These are phyloP conservation scores for Russula sp. DNA, from an alignment of 768 basidiomycete species.

Conservation along the genomic window DNA sequence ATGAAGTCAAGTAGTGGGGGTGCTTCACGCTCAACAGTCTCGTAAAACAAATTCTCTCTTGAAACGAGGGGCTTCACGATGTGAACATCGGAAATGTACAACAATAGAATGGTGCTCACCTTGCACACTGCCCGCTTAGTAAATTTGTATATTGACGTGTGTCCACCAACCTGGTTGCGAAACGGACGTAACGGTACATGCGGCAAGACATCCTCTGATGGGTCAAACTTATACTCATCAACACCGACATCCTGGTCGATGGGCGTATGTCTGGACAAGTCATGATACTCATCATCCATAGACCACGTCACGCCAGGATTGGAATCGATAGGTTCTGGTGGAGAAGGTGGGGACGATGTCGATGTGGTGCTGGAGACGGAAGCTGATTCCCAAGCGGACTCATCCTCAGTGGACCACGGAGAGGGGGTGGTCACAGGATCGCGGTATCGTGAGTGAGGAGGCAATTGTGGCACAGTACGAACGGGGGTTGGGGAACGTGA, in stretches of 20 bases:
- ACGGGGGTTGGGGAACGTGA: conserved; percentile 44
- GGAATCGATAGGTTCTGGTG: conserved; percentile 37
- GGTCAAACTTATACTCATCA: conserved; percentile 40
- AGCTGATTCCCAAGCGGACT: conserved; percentile 72
- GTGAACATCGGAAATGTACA: conserved; percentile 5
- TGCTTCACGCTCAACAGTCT: conserved; percentile 90
- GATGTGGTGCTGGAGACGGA: conserved; percentile 62
- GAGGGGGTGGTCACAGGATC: conserved; percentile 42
- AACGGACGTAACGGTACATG: conserved; percentile 94
- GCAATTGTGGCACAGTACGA: conserved; percentile 35
- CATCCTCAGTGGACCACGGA: conserved; percentile 75
- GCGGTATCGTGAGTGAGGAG: conserved; percentile 26
- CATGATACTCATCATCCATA: conserved; percentile 39
- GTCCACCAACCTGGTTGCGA: conserved; percentile 96
- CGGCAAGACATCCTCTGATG: conserved; percentile 61
- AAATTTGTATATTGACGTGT: conserved; percentile 96
- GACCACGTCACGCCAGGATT: conserved; percentile 34
- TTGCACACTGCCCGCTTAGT: conserved; percentile 98
- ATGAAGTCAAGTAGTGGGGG: conserved; percentile 92
- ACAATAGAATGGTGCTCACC: conserved; percentile 49
- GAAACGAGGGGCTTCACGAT: conserved; percentile 81
- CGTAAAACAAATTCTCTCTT: conserved; percentile 96
- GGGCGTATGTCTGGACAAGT: conserved; percentile 13
- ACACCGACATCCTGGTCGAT: conserved; percentile 27
- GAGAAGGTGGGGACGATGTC: conserved; percentile 46